These are phyloP conservation scores for Colletotrichum sp. DNA, from an alignment of 2,329 filamentous ascomycete species.

Conservation along the genomic window DNA sequence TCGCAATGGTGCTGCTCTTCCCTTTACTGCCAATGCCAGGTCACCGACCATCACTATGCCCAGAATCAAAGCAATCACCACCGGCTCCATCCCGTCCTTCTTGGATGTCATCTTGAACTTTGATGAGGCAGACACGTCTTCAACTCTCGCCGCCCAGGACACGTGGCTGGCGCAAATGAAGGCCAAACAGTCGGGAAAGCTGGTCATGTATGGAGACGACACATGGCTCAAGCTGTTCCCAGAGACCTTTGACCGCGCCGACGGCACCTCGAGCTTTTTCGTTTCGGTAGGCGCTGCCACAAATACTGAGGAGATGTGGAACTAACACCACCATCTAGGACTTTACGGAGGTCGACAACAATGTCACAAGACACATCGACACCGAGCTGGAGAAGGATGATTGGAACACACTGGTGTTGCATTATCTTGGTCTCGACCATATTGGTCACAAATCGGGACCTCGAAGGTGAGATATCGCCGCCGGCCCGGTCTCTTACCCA, in stretches of 20 bases:
- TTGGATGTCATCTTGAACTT: constrained; percentile 97
- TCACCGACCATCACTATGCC: constrained; percentile 99
- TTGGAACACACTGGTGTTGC: constrained; percentile 93
- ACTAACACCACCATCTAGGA: constrained; percentile 61
- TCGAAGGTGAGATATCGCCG: constrained; percentile 59
- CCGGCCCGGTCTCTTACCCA: neutral
- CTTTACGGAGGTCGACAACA: constrained; percentile 96
- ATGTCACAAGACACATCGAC: constrained; percentile 90
- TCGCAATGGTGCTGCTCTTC: constrained; percentile 79
- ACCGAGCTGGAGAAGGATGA: constrained; percentile 77
- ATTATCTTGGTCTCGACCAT: constrained; percentile 95
- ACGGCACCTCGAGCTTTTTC: constrained; percentile 98
- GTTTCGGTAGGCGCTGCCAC: constrained; percentile 74
- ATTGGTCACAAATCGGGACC: constrained; percentile 97
- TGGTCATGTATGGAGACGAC: constrained; percentile 97
- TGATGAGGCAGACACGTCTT: constrained; percentile 90
- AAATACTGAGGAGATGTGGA: constrained; percentile 23
- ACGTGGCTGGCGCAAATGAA: constrained; percentile 96
- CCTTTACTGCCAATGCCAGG: constrained; percentile 95
- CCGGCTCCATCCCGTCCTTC: constrained; percentile 97
- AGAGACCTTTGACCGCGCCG: constrained; percentile 80
- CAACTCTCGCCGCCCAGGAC: constrained; percentile 86
- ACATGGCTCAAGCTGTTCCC: constrained; percentile 99
- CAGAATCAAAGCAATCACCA: constrained; percentile 94
- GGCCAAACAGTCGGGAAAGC: constrained; percentile 70